Evolutionary conservation across 352 stramenopile species (phyloP), one percentile per base, ranked within the genome.

Genomic region (Phytophthora quininea): DNA sequence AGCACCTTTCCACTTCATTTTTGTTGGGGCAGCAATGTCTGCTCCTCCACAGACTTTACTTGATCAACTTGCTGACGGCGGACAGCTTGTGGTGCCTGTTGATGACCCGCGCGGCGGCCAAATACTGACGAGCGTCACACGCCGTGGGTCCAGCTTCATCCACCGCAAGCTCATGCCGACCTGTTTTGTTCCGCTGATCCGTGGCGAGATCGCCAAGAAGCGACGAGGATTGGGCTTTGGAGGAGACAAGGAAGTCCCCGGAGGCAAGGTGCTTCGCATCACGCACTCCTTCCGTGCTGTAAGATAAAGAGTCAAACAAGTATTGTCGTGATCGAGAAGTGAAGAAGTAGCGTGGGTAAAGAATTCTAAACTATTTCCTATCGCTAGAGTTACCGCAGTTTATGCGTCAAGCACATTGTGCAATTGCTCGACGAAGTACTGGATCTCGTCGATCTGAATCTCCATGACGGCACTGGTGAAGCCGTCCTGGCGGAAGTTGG

Each of bases 401-500:
- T 89, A 95, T 8, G 88, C 88, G 64, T 97, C 89, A 11, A 97
- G 72, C 24, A 94, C 81, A 65, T 95, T 98, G 82, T 98, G 93
- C 7, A 99, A 76, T 61, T 98, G 93, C 76, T 99, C 96, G 66
- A 98, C 87, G 74, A 99, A 99, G 70, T 93, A 94, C 67, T 98
- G 92, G 56, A 98, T 97, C 76, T 98, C 90, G 50, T 96, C 86
- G 52, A 89, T 96, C 58, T 92, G 84, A 50, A 99, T 97, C 81
- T 99, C 95, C 61, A 99, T 96, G 3, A 98, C 95, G 40, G 97
- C 95, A 54, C 89, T 97, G 59, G 98, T 95, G 72, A 99, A 99
- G 57, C 95, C 95, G 70, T 99, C 95, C 71, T 99, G 96, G 47
- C 83, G 77, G 74, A 98, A 98, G 52, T 90, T 93, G 14, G 91